Conservation (phyloP, 345 rosid genomes). For the Citrus medica region DNA sequence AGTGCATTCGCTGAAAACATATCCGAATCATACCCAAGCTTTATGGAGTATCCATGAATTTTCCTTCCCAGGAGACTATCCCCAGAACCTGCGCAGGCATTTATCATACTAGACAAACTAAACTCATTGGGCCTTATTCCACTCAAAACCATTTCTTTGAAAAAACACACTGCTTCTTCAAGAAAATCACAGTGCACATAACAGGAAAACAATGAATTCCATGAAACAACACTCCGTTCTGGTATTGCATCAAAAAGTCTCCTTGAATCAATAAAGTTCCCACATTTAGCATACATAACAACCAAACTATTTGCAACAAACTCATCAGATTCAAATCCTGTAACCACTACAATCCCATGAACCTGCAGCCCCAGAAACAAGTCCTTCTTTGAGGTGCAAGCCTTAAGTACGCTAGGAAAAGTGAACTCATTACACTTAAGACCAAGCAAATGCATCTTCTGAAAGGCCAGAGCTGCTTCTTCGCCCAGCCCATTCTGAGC, state of each 20-base stretch:
- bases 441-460: conserved; percentile 46
- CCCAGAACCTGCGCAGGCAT: conserved; percentile 50
- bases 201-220: conserved; percentile 59
- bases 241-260: conserved; percentile 45
- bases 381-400: conserved; percentile 40
- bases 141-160: conserved; percentile 43
- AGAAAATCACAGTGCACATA: conserved; percentile 43
- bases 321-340: conserved; percentile 54
- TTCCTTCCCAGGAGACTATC: conserved; percentile 42
- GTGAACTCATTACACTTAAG: conserved; percentile 54
- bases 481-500: conserved; percentile 38
- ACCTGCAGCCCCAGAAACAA: conserved; percentile 53
- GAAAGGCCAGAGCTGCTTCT: conserved; percentile 41
- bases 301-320: conserved; percentile 56
- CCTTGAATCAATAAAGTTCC: conserved; percentile 42
- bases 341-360: conserved; percentile 47
- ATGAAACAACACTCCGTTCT: conserved; percentile 46
- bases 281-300: conserved; percentile 57
- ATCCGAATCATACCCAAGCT: conserved; percentile 48
- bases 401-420: conserved; percentile 56
- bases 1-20: conserved; percentile 56
- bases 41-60: conserved; percentile 45
- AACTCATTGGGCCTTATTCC: conserved; percentile 58
- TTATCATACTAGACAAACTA: conserved; percentile 53
- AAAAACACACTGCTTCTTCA: conserved; percentile 42